phyloP scores from a whole-genome alignment of 805 yeast species.

The Saccharomycopsis fodiens region DNA sequence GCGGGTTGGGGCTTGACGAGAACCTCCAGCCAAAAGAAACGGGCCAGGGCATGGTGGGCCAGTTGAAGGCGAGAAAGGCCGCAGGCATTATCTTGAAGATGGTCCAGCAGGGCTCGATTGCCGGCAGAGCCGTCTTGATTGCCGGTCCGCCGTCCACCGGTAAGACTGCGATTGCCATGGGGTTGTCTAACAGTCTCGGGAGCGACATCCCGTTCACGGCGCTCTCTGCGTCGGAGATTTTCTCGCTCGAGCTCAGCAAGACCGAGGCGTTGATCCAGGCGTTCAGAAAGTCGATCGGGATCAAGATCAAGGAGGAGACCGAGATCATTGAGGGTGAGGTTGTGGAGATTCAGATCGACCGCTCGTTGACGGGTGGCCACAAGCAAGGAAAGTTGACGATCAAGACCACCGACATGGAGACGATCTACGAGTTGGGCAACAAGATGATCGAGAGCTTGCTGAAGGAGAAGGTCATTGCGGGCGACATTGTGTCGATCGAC shows the following conservation, averaged over 20 bases:
- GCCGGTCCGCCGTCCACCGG: slow-evolving; percentile 99
- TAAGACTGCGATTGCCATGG: slow-evolving; percentile 97
- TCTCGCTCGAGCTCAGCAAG: slow-evolving; percentile 83
- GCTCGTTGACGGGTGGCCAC: slow-evolving; percentile 94
- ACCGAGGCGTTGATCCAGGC: slow-evolving; percentile 97
- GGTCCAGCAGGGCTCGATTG: slow-evolving; percentile 90
- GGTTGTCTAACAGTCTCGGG: slow-evolving; percentile 66
- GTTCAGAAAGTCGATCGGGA: slow-evolving; percentile 91
- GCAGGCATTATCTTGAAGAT: slow-evolving; percentile 90
- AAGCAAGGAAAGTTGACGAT: slow-evolving; percentile 97
- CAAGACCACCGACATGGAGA: slow-evolving; percentile 97
- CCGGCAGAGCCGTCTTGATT: slow-evolving; percentile 90
- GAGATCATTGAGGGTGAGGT: slow-evolving; percentile 99
- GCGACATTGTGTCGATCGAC: slow-evolving; percentile 93
- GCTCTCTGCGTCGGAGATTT: slow-evolving; percentile 89
- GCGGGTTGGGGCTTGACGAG: slow-evolving; percentile 95
- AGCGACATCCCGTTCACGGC: slow-evolving; percentile 85
- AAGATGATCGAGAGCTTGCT: slow-evolving; percentile 93
- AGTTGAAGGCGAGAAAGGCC: slow-evolving; percentile 87
- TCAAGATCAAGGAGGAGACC: slow-evolving; percentile 91
- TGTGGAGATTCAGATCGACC: slow-evolving; percentile 90
- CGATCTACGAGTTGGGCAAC: slow-evolving; percentile 89
- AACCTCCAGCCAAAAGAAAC: slow-evolving; percentile 73
- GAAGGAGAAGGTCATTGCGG: slow-evolving; percentile 92
- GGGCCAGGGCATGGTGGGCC: slow-evolving; percentile 97